phyloP scores from a whole-genome alignment of 2,329 filamentous ascomycete genomes.

The Exophiala bonariae region DNA sequence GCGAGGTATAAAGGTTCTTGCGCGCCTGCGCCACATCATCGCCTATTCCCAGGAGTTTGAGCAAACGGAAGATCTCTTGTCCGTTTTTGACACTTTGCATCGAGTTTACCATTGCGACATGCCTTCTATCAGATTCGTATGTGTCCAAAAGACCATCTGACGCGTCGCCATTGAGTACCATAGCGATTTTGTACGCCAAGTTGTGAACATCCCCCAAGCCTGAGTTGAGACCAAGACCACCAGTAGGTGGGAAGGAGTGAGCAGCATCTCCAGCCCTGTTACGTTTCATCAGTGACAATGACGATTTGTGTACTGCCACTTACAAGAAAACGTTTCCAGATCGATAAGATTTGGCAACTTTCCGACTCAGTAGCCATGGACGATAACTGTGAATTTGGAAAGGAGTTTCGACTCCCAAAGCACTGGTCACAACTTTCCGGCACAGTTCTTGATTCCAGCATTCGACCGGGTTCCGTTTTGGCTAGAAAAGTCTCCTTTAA shows the following conservation, averaged over 20 bases:
- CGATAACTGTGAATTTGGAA: slow-evolving; percentile 43
- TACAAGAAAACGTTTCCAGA: slow-evolving; percentile 40
- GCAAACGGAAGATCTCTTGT: slow-evolving; percentile 42
- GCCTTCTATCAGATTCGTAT: slow-evolving; percentile 40
- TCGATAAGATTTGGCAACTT: slow-evolving; percentile 41
- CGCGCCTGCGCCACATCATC: slow-evolving; percentile 26
- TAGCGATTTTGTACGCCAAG: slow-evolving; percentile 54
- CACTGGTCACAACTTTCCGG: slow-evolving; percentile 34
- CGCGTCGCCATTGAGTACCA: slow-evolving; percentile 35
- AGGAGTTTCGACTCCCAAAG: slow-evolving; percentile 24
- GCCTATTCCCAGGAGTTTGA: slow-evolving; percentile 41
- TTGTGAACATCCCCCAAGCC: slow-evolving; percentile 57
- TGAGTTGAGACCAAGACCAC: slow-evolving; percentile 60
- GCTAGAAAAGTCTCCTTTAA: slow-evolving; percentile 19
- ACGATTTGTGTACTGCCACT: slow-evolving; percentile 10
- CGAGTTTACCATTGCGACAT: slow-evolving; percentile 42
- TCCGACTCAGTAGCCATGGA: slow-evolving; percentile 44
- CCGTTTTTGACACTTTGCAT: slow-evolving; percentile 48
- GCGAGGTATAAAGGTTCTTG: slow-evolving; percentile 11
- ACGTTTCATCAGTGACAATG: slow-evolving; percentile 30
- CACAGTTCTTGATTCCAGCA: slow-evolving; percentile 38
- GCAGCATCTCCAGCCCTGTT: slow-evolving; percentile 51
- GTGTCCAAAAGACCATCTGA: slow-evolving; percentile 34
- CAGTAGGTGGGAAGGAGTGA: slow-evolving; percentile 57
- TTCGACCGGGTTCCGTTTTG: slow-evolving; percentile 36